phyloP scores from a whole-genome alignment of 1,139 yeast species.

The Scheffersomyces illinoinensis region DNA sequence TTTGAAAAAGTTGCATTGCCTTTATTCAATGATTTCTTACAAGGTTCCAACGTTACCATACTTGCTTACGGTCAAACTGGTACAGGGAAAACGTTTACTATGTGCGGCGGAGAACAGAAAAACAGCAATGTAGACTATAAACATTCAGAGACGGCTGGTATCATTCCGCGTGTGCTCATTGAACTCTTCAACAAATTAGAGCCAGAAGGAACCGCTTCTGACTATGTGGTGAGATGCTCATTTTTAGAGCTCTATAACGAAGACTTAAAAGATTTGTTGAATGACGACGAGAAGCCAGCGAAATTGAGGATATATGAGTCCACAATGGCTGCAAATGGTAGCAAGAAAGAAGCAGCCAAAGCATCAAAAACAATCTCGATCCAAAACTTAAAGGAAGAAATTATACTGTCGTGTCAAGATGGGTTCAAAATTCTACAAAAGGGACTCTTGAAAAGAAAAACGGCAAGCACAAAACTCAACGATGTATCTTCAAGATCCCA shows the following conservation, averaged over 20 bases:
- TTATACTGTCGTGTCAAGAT: conserved; percentile 51
- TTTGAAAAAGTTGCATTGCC: conserved; percentile 68
- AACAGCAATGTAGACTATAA: conserved; percentile 9
- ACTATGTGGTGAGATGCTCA: conserved; percentile 66
- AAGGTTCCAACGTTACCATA: conserved; percentile 76
- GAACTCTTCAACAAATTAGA: conserved; percentile 52
- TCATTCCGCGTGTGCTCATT: conserved; percentile 64
- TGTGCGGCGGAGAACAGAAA: conserved; percentile 59
- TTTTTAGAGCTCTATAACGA: conserved; percentile 76
- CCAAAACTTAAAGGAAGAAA: conserved; percentile 58
- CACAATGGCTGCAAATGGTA: conserved; percentile 11
- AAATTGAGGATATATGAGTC: conserved; percentile 55
- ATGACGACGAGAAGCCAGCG: conserved; percentile 34
- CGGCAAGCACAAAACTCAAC: conserved; percentile 70
- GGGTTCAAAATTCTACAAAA: conserved; percentile 54
- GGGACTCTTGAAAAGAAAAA: conserved; percentile 60
- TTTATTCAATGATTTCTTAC: conserved; percentile 60
- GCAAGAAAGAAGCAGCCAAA: conserved; percentile 1
- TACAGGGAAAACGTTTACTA: conserved; percentile 84
- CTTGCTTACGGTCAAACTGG: conserved; percentile 92
- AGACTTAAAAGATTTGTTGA: conserved; percentile 62
- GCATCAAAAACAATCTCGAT: conserved; percentile 31
- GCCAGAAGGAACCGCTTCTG: conserved; percentile 25
- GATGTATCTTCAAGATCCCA: conserved; percentile 73
- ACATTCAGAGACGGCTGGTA: conserved; percentile 47